Percentiles rank a stretch among this genome's conserved stretches.
Conservation (phyloP, 140 eudicot genomes). For the Bidens hawaiensis region DNA sequence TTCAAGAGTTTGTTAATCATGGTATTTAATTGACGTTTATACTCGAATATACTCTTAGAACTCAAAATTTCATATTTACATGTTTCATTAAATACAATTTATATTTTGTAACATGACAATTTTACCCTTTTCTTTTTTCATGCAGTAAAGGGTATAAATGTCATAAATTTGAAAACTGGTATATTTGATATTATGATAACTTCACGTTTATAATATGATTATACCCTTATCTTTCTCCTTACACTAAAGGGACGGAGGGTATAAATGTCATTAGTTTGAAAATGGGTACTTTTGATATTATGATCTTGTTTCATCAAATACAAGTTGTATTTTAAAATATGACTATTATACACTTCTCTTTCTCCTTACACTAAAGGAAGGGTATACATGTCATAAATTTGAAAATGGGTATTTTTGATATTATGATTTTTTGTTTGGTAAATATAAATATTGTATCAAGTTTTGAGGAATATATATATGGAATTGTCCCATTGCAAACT, state of each 20-base stretch:
- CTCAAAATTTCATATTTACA: not conserved
- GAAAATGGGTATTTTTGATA: not conserved
- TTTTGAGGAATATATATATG: not conserved
- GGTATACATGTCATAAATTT: not conserved
- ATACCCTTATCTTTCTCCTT: not conserved
- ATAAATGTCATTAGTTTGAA: not conserved
- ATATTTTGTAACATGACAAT: not conserved
- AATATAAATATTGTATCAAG: not conserved
- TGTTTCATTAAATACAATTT: not conserved
- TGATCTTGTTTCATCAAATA: not conserved
- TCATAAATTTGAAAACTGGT: not conserved
- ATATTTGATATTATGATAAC: not conserved
- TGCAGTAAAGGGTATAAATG: not conserved
- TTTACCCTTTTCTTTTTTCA: not conserved
- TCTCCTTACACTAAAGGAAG: not conserved
- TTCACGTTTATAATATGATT: too few species aligned
- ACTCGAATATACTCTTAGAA: not conserved
- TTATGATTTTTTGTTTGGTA: not conserved
- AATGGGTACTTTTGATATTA: not conserved
- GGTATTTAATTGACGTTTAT: constrained; percentile 56
- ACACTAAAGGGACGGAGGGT: not conserved
- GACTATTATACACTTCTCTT: not conserved
- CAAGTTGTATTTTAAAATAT: not conserved
- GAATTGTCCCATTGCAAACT: not conserved
- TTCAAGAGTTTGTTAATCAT: constrained; percentile 94